Evolutionary conservation across 129 eudicot genomes (phyloP).

Genomic region (Flaveria ramosissima): DNA sequence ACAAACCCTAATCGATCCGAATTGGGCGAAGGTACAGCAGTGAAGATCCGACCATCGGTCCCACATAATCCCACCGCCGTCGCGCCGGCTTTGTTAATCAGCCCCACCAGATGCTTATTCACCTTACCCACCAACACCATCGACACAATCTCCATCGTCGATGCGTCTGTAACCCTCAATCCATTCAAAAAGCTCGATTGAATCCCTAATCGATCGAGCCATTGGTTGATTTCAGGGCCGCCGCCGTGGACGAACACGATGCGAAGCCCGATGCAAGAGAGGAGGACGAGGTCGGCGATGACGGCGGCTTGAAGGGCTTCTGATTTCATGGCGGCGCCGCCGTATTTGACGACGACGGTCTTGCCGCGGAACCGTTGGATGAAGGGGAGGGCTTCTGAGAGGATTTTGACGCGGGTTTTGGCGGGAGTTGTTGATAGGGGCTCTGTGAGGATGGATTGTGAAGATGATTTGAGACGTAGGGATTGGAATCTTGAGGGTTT

Average conservation of each 20-base stretch:
- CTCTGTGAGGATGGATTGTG: conserved; percentile 34
- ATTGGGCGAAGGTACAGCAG: conserved; percentile 72
- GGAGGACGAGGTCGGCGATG: conserved; percentile 77
- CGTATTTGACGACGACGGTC: conserved; percentile 86
- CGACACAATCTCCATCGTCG: conserved; percentile 91
- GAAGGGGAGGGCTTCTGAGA: conserved; percentile 89
- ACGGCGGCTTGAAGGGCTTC: conserved; percentile 74
- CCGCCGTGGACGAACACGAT: conserved; percentile 91
- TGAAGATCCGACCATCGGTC: conserved; percentile 72
- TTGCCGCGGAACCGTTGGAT: conserved; percentile 84
- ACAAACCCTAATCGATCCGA: conserved; percentile 77
- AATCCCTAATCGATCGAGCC: conserved; percentile 63
- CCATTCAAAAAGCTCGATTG: conserved; percentile 77
- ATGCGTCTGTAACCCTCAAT: conserved; percentile 74
- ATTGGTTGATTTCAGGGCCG: conserved; percentile 91
- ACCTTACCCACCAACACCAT: conserved; percentile 95
- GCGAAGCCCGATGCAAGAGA: conserved; percentile 83
- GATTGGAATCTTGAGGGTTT: conserved; percentile 6
- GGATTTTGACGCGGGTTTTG: conserved; percentile 67
- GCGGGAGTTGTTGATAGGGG: conserved; percentile 51
- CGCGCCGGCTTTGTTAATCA: conserved; percentile 86
- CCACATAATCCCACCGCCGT: conserved; percentile 87
- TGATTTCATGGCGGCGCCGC: conserved; percentile 96
- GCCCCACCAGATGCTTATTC: conserved; percentile 68
- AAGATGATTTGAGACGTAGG: conserved; percentile 39